Base-by-base conservation (phyloP, 495 filamentous ascomycete genomes). In the Platismatia glauca region DNA sequence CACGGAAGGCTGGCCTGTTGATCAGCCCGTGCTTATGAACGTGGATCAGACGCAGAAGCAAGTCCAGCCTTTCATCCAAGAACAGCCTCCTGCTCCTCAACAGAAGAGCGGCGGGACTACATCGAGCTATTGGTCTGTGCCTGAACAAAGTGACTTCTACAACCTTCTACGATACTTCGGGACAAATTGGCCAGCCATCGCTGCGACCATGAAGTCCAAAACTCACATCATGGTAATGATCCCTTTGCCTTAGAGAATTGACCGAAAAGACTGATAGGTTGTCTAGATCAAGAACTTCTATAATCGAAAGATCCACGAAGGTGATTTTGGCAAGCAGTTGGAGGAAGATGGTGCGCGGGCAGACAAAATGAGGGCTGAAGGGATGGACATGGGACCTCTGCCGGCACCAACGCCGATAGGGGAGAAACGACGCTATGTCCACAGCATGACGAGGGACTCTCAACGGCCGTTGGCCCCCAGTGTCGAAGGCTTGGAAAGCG, bases 71-170 rank as follows among this genome's bases (percentile, higher is more conserved):
- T 35, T 62, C 72, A 76, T n/a, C 69, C 74, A 15, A 74, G 78
- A 63, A 58, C 72, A 58, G 75, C 72, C 50, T 57, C 75, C 58
- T 27, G 67, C 12, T 61, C 66, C 24, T 34, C 68, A 56, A 65
- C 64, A 70, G 50, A 74, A 71, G 59, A 60, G 65, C 33, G 75
- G 71, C 60, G 66, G 64, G 66, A 82, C 44, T 78, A 78, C n/a
- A 76, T 95, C 90, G 3, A 97, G 94, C 71, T 98, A 98, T 73
- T 98, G 94, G 94, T 97, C 93, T 65, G 94, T 97, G 33, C 86
- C 89, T 3, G 94, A 98, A 72, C 82, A 87, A 37, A 84, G 77
- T 29, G 90, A 97, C 70, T 97, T 98, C 70, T 85, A 85, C 1
- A 80, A 78, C 33, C 75, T 92, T 58, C 77, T 97, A 50, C 83